Evolutionary conservation across 495 filamentous ascomycete species (phyloP).

Genomic region (Pseudoneurospora amorphoporcata): DNA sequence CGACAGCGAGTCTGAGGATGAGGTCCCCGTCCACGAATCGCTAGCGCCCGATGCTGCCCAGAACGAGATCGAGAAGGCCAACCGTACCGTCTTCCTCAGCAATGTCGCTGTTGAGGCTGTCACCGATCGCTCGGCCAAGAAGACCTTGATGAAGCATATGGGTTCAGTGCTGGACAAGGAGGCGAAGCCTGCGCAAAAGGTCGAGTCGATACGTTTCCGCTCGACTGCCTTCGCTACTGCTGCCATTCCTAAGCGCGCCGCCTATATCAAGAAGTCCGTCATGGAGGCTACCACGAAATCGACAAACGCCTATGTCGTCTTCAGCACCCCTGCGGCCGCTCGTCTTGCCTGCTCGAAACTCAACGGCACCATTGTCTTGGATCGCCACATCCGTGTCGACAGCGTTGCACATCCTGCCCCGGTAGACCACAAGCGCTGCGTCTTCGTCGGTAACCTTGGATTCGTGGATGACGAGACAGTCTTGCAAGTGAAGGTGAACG

Average conservation of each 20-base stretch:
- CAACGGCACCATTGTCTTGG: constrained; percentile 75
- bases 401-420: constrained; percentile 76
- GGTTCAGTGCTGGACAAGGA: constrained; percentile 38
- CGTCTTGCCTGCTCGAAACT: constrained; percentile 65
- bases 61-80: constrained; percentile 70
- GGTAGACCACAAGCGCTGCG: constrained; percentile 75
- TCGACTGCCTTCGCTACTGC: constrained; percentile 71
- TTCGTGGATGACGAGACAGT: constrained; percentile 80
- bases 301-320: constrained; percentile 91
- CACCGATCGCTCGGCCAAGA: constrained; percentile 68
- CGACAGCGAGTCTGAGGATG: constrained; percentile 19
- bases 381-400: constrained; percentile 85
- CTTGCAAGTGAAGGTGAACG: constrained; percentile 49
- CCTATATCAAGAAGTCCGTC: constrained; percentile 71
- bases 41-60: constrained; percentile 30
- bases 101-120: constrained; percentile 81
- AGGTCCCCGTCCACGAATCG: constrained; percentile 40
- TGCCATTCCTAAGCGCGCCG: constrained; percentile 79
- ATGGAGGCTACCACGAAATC: constrained; percentile 84
- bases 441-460: constrained; percentile 93
- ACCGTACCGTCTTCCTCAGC: constrained; percentile 83
- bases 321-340: constrained; percentile 58
- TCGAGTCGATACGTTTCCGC: constrained; percentile 87
- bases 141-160: constrained; percentile 59
- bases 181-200: constrained; percentile 47